Percentiles rank a stretch among this genome's conserved stretches.
Evolutionary conservation across 2,329 filamentous ascomycete species (phyloP).

Genomic region (Fusarium sp.): DNA sequence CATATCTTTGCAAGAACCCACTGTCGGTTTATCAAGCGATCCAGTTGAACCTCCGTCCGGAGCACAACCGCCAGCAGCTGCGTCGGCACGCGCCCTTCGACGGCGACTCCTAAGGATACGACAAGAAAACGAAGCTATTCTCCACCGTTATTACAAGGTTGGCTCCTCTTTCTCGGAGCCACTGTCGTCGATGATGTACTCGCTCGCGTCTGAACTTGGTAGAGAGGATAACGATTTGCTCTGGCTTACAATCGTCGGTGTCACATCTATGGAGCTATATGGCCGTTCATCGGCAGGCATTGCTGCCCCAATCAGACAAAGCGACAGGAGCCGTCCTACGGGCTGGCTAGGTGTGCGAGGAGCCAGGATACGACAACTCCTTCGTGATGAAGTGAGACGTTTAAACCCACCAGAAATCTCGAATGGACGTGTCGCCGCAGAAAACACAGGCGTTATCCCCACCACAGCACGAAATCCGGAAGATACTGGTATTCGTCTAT

Average conservation of each 20-base stretch:
- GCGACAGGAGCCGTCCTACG: slow-evolving; percentile 65
- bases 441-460: slow-evolving; percentile 84
- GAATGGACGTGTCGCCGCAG: slow-evolving; percentile 70
- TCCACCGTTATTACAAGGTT: slow-evolving; percentile 85
- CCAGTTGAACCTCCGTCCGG: slow-evolving; percentile 65
- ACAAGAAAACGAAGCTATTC: slow-evolving; percentile 77
- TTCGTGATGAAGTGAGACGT: slow-evolving; percentile 93
- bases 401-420: slow-evolving; percentile 82
- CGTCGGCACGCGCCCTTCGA: slow-evolving; percentile 78
- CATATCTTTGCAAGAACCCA: slow-evolving; percentile 62
- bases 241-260: slow-evolving; percentile 94
- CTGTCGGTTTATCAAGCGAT: slow-evolving; percentile 60
- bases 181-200: slow-evolving; percentile 93
- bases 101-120: slow-evolving; percentile 79
- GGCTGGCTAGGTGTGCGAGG: slow-evolving; percentile 87
- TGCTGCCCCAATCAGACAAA: slow-evolving; percentile 67
- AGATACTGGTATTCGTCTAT: slow-evolving; percentile 90
- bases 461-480: slow-evolving; percentile 89
- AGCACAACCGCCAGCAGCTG: slow-evolving; percentile 67
- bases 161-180: slow-evolving; percentile 95
- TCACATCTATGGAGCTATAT: slow-evolving; percentile 93
- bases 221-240: slow-evolving; percentile 96
- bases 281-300: slow-evolving; percentile 86
- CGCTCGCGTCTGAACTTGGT: slow-evolving; percentile 91
- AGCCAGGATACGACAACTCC: slow-evolving; percentile 83